Evolutionary conservation across 108 stramenopile species (phyloP), one percentile per base, ranked within the genome.

Genomic region (Stephanodiscus triporus): DNA sequence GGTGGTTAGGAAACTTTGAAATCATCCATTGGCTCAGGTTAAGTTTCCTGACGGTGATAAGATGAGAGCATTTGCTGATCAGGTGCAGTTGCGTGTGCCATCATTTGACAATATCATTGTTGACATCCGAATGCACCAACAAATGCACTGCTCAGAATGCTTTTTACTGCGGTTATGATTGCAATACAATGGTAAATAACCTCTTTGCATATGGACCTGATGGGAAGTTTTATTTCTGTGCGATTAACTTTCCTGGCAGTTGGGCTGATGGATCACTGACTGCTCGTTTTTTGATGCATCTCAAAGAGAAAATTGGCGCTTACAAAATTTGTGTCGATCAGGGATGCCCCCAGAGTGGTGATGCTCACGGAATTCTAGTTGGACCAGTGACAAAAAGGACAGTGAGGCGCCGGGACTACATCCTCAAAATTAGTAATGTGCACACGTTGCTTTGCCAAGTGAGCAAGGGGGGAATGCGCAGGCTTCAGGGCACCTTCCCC

Each of bases 201-300:
- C 54, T 68, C 13, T 68, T 68, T 19, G 68, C 68, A 4, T 68
- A 22, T 68, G 68, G 53, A 4, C 51, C 34, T 22, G 68, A 68
- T 40, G 51, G 68, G 2, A 68, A 68, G 20, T 34, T 68, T 38
- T 68, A 56, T 56, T 56, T 55, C 40, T 7, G 8, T 17, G 68
- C 68, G 10, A 34, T 56, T 19, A 68, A 68, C 22, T 68, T 54
- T 55, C 54, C 68, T 16, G 68, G 68, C 0, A 68, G 68, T 66
- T 66, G 48, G 29, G 48, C 42, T 5, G 64, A 65, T 23, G 64
- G 64, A 24, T 19, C 43, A 6, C 8, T 65, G 22, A 65, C 64
- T 10, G 42, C 43, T 7, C 64, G 9, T 37, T 65, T 65, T 43
- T 47, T 65, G 22, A 9, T 4, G 24, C 45, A 65, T 22, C 24